Conservation (phyloP, 1,284 basidiomycete species). For the Gymnopus androsaceus region DNA sequence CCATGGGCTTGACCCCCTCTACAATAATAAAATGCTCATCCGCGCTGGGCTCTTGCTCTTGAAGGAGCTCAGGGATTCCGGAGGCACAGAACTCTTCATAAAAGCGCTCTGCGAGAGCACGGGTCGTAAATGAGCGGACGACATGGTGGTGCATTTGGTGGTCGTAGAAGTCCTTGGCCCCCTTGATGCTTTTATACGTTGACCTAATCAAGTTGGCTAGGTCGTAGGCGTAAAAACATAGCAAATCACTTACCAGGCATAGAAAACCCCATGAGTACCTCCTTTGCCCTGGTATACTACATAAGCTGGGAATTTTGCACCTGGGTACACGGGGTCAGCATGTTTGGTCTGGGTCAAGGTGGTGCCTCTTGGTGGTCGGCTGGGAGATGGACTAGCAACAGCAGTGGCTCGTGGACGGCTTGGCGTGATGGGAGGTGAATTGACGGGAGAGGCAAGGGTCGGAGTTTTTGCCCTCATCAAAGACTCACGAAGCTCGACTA, state of each 20-base stretch:
- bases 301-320: neutral
- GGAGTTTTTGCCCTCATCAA: too few species aligned
- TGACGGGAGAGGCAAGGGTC: too few species aligned
- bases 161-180: neutral
- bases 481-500: too few species aligned
- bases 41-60: neutral
- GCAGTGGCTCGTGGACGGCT: too few species aligned
- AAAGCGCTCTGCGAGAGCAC: neutral
- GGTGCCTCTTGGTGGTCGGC: neutral
- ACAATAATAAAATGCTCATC: slow-evolving; percentile 2
- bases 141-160: neutral
- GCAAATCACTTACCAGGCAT: neutral
- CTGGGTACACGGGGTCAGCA: neutral
- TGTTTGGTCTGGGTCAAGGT: neutral
- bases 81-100: neutral
- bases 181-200: neutral
- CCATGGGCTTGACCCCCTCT: neutral
- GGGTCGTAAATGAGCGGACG: neutral
- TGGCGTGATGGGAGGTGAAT: too few species aligned
- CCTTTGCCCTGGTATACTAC: neutral
- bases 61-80: neutral
- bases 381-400: neutral
- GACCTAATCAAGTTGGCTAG: neutral
- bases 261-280: neutral
- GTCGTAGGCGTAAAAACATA: neutral